Percentiles rank a stretch among this genome's conserved stretches.
Evolutionary conservation across 768 basidiomycete species (phyloP).

Genomic region (Clathrus columnatus): DNA sequence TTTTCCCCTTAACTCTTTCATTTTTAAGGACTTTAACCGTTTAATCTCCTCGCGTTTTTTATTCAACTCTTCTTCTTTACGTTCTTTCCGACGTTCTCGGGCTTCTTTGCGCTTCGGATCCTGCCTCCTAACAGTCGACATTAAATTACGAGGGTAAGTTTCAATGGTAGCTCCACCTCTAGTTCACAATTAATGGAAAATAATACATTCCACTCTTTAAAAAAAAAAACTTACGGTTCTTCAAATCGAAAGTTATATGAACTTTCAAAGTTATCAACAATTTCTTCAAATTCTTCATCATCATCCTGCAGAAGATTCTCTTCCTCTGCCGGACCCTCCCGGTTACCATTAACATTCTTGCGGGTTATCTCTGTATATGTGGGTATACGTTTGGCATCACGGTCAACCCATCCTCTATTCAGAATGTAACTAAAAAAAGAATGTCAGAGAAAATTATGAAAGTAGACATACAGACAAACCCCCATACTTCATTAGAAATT

Average conservation of each 20-base stretch:
- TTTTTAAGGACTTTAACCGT: conserved; percentile 74
- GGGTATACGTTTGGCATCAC: conserved; percentile 59
- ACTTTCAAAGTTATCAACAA: conserved; percentile 87
- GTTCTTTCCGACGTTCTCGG: conserved; percentile 64
- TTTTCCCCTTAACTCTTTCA: conserved; percentile 69
- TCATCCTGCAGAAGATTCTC: conserved; percentile 33
- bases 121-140: conserved; percentile 55
- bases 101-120: conserved; percentile 78
- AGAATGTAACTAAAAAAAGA: conserved; percentile 70
- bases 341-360: conserved; percentile 4
- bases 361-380: conserved; percentile 74
- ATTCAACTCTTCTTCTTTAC: conserved; percentile 70
- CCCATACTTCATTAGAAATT: conserved; percentile 88
- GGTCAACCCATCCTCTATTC: conserved; percentile 96
- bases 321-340: conserved; percentile 14
- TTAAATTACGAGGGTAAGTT: conserved; percentile 68
- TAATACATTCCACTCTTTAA: not conserved
- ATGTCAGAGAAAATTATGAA: not conserved
- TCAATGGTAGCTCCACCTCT: conserved; percentile 60
- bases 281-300: conserved; percentile 80
- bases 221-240: conserved; percentile 61
- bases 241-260: conserved; percentile 98
- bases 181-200: conserved; percentile 13
- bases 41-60: conserved; percentile 75
- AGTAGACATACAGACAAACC: too few relatives aligned